phyloP scores from a whole-genome alignment of 2,329 filamentous ascomycete species.

The Stagonosporopsis rhizophila region DNA sequence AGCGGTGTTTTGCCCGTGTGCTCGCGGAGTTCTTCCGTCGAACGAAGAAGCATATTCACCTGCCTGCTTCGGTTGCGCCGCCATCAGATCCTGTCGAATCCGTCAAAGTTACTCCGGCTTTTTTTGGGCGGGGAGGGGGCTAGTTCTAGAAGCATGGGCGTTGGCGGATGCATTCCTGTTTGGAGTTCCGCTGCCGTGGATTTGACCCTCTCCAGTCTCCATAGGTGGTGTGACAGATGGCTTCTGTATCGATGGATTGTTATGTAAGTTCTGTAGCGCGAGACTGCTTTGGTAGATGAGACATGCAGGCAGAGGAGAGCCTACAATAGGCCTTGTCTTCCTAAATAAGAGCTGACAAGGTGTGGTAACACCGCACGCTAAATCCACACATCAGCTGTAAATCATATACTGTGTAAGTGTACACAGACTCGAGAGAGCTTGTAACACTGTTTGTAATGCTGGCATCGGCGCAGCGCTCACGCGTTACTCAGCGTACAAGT shows the following conservation, averaged over 20 bases:
- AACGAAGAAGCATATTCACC: constrained; percentile 9
- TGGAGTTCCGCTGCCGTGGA: background rate
- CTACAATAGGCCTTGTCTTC: background rate
- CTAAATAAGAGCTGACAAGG: background rate
- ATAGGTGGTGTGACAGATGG: background rate
- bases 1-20: too few species aligned
- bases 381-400: constrained; percentile 39
- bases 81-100: background rate
- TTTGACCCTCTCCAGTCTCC: background rate
- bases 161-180: constrained; percentile 13
- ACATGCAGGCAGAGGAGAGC: background rate
- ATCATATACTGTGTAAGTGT: background rate
- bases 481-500: background rate
- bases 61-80: constrained; percentile 7
- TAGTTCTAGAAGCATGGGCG: constrained; percentile 16
- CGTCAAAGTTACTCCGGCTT: too few species aligned
- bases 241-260: too few species aligned
- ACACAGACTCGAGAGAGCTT: too few species aligned
- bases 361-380: constrained; percentile 38
- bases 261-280: too few species aligned
- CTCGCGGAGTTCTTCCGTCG: too few species aligned
- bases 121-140: too few species aligned
- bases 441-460: background rate
- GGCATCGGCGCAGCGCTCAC: background rate
- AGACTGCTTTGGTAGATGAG: too few species aligned